A percentile compares a stretch with the other conserved stretches of the same genome.
These are phyloP conservation scores for Penicillium sp. DNA, from an alignment of 2,329 filamentous ascomycete species.

Conservation along the genomic window DNA sequence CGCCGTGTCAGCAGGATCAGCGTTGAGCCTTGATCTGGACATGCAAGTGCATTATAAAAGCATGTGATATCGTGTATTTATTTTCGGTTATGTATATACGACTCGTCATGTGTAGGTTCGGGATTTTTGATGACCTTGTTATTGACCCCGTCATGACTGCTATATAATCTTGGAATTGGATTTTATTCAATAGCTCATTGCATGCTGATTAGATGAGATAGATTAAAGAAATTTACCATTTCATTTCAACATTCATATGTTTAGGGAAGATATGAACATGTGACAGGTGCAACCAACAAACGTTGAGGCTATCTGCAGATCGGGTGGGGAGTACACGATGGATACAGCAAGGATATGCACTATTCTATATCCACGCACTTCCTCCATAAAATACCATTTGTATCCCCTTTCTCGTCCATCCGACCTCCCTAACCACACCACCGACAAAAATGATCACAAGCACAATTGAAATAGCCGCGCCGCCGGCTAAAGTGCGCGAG, in stretches of 20 bases:
- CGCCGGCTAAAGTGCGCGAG: constrained; percentile 28
- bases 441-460: constrained; percentile 22
- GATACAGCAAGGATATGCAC: neutral
- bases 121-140: neutral
- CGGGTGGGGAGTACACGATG: neutral
- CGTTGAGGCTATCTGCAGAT: neutral
- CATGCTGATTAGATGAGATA: neutral
- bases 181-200: neutral
- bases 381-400: no score
- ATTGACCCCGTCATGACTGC: neutral
- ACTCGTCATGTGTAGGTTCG: neutral
- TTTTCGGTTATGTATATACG: constrained; percentile 8
- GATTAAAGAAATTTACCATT: neutral
- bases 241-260: neutral
- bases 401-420: constrained; percentile 1
- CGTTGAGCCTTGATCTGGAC: constrained; percentile 6
- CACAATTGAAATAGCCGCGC: constrained; percentile 24
- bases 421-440: neutral
- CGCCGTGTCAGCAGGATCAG: constrained; percentile 27
- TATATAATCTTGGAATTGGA: neutral
- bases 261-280: neutral
- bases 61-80: neutral
- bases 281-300: neutral
- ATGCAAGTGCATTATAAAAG: neutral
- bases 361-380: neutral